Percentiles rank a stretch among this genome's conserved stretches.
phyloP scores from a whole-genome alignment of 139 green algal genomes.

The Gonium pectorale region DNA sequence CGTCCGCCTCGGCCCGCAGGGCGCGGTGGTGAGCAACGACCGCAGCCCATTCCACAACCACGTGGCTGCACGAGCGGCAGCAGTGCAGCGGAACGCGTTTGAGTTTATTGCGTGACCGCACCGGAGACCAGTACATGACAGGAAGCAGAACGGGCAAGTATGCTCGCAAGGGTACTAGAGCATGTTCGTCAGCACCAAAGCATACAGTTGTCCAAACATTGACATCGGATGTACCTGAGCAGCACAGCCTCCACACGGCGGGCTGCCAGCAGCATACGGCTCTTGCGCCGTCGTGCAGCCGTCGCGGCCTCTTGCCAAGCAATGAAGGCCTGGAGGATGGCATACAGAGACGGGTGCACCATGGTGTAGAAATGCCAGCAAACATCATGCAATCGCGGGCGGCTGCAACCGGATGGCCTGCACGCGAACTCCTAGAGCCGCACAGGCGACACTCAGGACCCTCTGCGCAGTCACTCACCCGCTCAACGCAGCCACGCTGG shows the following conservation, averaged over 20 bases:
- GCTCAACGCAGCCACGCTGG: neutral
- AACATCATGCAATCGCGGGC: neutral
- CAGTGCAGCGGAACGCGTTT: no score
- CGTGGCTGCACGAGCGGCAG: no score
- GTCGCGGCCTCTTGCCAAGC: neutral
- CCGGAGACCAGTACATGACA: no score
- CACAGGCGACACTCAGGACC: neutral
- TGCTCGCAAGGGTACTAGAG: no score
- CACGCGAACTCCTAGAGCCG: no score
- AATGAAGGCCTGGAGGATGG: neutral
- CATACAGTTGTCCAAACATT: no score
- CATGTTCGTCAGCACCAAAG: no score
- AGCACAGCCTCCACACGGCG: neutral
- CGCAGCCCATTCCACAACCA: neutral
- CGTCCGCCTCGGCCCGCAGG: neutral
- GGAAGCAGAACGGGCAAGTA: no score
- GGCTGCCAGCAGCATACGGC: neutral
- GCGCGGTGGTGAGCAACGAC: neutral
- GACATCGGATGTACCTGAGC: neutral
- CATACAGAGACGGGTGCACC: neutral
- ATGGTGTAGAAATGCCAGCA: no score
- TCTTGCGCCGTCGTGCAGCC: neutral
- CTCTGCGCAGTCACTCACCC: neutral
- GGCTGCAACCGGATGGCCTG: no score
- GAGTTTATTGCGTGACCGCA: no score